Conservation (phyloP, 345 rosid species). For the Eutrema japonicum region DNA sequence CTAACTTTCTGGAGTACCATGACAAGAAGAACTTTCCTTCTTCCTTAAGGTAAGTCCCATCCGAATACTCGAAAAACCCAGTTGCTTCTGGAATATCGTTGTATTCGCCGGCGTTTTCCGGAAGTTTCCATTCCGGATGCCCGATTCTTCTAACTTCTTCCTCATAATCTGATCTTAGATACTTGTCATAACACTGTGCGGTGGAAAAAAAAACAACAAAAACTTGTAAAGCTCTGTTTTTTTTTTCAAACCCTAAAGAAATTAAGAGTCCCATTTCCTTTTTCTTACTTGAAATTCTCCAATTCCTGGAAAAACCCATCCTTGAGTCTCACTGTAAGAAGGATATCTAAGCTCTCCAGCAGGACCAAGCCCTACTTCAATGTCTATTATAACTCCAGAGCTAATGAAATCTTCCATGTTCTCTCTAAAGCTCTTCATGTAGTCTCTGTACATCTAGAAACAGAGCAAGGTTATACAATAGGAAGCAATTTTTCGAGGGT, state of each 20-base stretch:
- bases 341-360: constrained; percentile 95
- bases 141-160: constrained; percentile 62
- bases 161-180: constrained; percentile 67
- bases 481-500: neutral
- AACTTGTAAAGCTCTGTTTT: neutral
- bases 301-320: constrained; percentile 85
- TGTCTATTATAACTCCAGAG: constrained; percentile 67
- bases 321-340: constrained; percentile 73
- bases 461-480: constrained; percentile 3
- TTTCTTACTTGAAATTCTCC: constrained; percentile 83
- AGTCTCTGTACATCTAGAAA: constrained; percentile 73
- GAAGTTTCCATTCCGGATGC: constrained; percentile 86
- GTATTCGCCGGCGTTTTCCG: constrained; percentile 71
- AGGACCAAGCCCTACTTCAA: constrained; percentile 93
- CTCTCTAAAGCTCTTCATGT: constrained; percentile 83
- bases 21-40: constrained; percentile 75
- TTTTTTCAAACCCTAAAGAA: neutral
- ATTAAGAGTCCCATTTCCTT: neutral
- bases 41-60: constrained; percentile 66
- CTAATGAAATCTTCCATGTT: constrained; percentile 73
- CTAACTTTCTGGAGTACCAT: constrained; percentile 78
- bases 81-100: constrained; percentile 67
- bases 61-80: constrained; percentile 57
- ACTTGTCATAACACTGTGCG: constrained; percentile 78
- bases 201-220: neutral